Conservation (phyloP, 192 early-diverging fungal species). For the Coemansia sp. region DNA sequence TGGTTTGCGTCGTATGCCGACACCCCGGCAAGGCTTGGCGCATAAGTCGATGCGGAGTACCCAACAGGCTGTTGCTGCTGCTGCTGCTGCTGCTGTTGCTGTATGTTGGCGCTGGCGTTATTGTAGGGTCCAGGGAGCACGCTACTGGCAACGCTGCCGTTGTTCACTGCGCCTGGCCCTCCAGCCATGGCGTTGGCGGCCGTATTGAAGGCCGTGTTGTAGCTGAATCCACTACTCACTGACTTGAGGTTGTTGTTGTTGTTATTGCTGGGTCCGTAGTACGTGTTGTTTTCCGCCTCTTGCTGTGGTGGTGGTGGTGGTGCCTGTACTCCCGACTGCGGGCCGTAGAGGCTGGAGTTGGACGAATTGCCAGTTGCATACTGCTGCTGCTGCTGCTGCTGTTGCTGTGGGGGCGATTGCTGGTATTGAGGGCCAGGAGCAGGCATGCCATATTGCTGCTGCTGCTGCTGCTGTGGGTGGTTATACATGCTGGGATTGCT, state of each 20-base stretch:
- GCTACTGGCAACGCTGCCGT: slow-evolving; percentile 6
- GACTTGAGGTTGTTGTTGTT: slow-evolving; percentile 1
- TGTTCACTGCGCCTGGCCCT: neutral
- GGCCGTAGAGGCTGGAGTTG: neutral
- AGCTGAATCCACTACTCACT: slow-evolving; percentile 13
- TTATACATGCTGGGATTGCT: slow-evolving; percentile 5
- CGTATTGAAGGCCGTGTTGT: slow-evolving; percentile 5
- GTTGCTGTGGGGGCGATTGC: slow-evolving; percentile 9
- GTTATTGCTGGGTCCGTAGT: neutral
- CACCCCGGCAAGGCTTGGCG: slow-evolving; percentile 17
- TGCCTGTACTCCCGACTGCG: neutral
- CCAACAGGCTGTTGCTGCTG: neutral
- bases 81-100: neutral
- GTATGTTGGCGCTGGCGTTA: slow-evolving; percentile 9
- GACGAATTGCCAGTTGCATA: neutral
- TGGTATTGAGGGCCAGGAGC: neutral
- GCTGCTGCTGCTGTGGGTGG: neutral
- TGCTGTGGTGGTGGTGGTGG: neutral
- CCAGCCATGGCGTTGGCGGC: neutral
- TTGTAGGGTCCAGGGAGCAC: slow-evolving; percentile 11
- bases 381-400: slow-evolving; percentile 1
- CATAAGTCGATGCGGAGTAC: slow-evolving; percentile 4
- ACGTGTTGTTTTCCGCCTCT: neutral
- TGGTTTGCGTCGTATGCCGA: slow-evolving; percentile 11
- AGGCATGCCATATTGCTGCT: slow-evolving; percentile 5